Evolutionary conservation across 2,329 filamentous ascomycete genomes (phyloP), one percentile per base, ranked within the genome.

Genomic region (Fusarium foetens): DNA sequence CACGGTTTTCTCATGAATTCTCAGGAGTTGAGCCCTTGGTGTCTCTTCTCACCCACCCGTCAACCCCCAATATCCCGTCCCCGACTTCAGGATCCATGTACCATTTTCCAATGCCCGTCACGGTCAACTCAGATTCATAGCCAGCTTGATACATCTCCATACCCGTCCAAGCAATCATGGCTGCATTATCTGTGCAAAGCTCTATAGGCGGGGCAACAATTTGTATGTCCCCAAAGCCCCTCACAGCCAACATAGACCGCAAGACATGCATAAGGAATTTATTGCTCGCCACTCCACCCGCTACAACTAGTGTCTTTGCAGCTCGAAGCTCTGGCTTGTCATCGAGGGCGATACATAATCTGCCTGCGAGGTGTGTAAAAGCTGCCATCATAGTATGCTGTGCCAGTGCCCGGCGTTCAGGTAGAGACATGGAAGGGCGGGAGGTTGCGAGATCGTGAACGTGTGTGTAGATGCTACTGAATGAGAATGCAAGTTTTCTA

Each of bases 141-240:
- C 95, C 95, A 2, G 88, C 89, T 80, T 93, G 88, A 78, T 89
- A 98, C 95, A 99, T 98, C 82, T 98, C 95, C 73, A 95, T 87
- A 0, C 92, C 96, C 2, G 95, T 87, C 95, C 96, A 98, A 3
- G 92, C 95, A 79, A 98, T 95, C 96, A 99, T 99, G 52, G 94
- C 94, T 17, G 96, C 96, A 81, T 99, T 98, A 78, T 99, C 96
- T 0, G 94, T 98, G 79, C 96, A 98, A 58, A 95, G 86, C 45
- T 86, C 85, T 14, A 89, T 81, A 6, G 94, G 94, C n/a, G 96
- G 95, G 61, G 92, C 93, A 35, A 91, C 82, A 12, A 98, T 80
- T 16, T 86, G 76, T 33, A 97, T 80, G 71, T 89, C 75, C 0
- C 79, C 78, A 77, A 90, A 91, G 0, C 93, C 93, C 46, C 92